Percentiles rank a stretch among this genome's conserved stretches.
Conservation (phyloP, 2,329 filamentous ascomycete species). For the Colletotrichum spaethianum region DNA sequence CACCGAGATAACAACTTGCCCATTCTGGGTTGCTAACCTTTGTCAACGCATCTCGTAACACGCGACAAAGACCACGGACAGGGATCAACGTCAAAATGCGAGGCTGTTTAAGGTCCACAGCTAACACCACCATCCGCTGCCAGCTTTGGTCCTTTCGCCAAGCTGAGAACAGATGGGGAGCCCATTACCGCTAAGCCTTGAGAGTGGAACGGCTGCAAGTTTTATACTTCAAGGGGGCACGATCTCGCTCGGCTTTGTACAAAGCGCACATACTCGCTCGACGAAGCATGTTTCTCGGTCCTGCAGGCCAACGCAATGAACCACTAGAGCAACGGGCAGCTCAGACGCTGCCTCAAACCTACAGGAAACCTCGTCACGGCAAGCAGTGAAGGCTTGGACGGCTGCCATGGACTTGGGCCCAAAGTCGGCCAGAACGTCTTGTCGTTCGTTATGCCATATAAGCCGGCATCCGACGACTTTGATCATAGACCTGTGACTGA, state of each 20-base stretch:
- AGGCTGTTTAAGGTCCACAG: constrained; percentile 5
- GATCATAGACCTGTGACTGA: neutral
- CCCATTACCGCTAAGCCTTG: constrained; percentile 22
- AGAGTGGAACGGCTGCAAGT: constrained; percentile 23
- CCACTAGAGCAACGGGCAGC: constrained; percentile 1
- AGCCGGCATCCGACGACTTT: constrained; percentile 30
- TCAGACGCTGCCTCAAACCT: constrained; percentile 38
- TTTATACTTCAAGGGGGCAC: constrained; percentile 42
- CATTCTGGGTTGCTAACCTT: constrained; percentile 1
- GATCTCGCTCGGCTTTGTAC: constrained; percentile 34
- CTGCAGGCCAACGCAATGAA: constrained; percentile 38
- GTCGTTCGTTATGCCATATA: constrained; percentile 32
- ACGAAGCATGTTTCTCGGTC: constrained; percentile 39
- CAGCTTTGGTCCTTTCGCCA: constrained; percentile 18
- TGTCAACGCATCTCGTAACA: constrained; percentile 37
- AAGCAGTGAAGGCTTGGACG: neutral
- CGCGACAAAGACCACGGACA: constrained; percentile 23
- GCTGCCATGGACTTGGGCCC: constrained; percentile 23
- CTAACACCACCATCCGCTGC: neutral
- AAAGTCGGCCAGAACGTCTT: neutral
- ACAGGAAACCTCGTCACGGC: constrained; percentile 28
- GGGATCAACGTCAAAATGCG: constrained; percentile 11
- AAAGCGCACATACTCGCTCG: constrained; percentile 36
- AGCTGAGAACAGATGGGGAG: constrained; percentile 28
- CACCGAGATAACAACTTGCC: constrained; percentile 27